These are phyloP conservation scores for Trichaptum fuscoviolaceum DNA, from an alignment of 768 basidiomycete genomes.

Conservation along the genomic window DNA sequence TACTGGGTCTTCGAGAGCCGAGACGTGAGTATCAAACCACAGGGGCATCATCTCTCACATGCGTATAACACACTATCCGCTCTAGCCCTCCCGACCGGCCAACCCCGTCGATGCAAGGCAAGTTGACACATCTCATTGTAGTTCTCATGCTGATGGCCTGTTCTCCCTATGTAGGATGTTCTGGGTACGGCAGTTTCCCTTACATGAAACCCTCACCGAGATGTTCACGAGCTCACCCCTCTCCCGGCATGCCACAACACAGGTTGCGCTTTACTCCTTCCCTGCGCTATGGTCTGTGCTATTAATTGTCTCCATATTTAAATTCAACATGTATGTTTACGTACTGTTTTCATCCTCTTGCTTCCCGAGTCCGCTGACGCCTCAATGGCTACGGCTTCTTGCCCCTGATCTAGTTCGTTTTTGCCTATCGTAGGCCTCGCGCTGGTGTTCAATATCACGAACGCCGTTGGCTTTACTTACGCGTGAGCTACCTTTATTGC, in stretches of 20 bases:
- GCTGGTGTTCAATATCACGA: constrained; percentile 92
- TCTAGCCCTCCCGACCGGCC: constrained; percentile 79
- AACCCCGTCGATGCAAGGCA: constrained; percentile 87
- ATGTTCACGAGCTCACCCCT: constrained; percentile 9
- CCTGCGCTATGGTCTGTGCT: constrained; percentile 85
- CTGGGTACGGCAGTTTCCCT: constrained; percentile 54
- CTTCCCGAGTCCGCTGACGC: constrained; percentile 25
- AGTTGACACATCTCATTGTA: constrained; percentile 20
- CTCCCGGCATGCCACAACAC: constrained; percentile 9
- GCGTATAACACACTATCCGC: constrained; percentile 4
- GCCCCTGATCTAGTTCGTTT: constrained; percentile 51
- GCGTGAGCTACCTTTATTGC: constrained; percentile 47
- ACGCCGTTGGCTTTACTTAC: constrained; percentile 95
- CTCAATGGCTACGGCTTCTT: constrained; percentile 5
- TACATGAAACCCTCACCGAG: constrained; percentile 13
- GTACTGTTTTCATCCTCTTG: constrained; percentile 40
- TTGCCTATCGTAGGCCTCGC: constrained; percentile 93
- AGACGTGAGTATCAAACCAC: constrained; percentile 58
- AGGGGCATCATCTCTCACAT: constrained; percentile 4
- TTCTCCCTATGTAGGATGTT: constrained; percentile 63
- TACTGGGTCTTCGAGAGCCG: constrained; percentile 99
- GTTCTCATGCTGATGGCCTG: constrained; percentile 5
- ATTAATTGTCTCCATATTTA: constrained; percentile 83
- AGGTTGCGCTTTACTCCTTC: constrained; percentile 88
- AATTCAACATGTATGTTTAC: constrained; percentile 54